Base-by-base conservation (phyloP, 495 filamentous ascomycete species). In the Hyaloscypha variabilis region DNA sequence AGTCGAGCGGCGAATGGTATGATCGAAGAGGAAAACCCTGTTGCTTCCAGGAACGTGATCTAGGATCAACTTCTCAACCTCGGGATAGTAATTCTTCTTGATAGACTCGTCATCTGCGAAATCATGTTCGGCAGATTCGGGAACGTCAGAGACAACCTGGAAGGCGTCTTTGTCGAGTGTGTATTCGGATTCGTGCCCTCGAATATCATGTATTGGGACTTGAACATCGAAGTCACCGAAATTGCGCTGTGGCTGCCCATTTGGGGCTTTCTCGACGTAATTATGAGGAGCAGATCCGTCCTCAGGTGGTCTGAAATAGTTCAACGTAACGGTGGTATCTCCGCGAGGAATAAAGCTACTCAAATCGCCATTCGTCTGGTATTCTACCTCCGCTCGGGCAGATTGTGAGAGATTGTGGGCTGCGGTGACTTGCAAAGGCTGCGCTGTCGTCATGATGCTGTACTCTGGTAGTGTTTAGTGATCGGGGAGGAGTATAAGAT, bases 11-110 rank as follows among this genome's bases (percentile, higher is more conserved):
- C 93, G 90, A 79, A 96, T 87, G 19, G 93, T 97, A 79, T 97
- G 91, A 84, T 97, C 93, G 82, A 97, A 97, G 69, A 97, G 75
- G 63, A 91, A 73, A 34, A 96, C 78, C 5, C 84, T 77, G 51
- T 83, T 79, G 23, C 81, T 81, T 36, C 87, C 90, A 3, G 88
- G 86, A 58, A 93, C 78, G 63, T 83, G 71, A 23, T 79, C 67
- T 1, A 88, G 77, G 0, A 97, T 76, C 57, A 96, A 79, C 8
- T 77, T 63, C 75, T 90, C 85, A 25, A 94, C 85, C 72, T 96
- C 92, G 0, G 92, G 90, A 82, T 96, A 97, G 82, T 97, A 97
- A 64, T 83, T 77, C 17, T 74, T 56, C 55, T 83, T 72, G 71
- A 96, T 89, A 36, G 81, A 79, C 10, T 76, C 81, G 73, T 93